Conservation (phyloP, 2,329 filamentous ascomycete genomes). For the Neofusicoccum laricinum region DNA sequence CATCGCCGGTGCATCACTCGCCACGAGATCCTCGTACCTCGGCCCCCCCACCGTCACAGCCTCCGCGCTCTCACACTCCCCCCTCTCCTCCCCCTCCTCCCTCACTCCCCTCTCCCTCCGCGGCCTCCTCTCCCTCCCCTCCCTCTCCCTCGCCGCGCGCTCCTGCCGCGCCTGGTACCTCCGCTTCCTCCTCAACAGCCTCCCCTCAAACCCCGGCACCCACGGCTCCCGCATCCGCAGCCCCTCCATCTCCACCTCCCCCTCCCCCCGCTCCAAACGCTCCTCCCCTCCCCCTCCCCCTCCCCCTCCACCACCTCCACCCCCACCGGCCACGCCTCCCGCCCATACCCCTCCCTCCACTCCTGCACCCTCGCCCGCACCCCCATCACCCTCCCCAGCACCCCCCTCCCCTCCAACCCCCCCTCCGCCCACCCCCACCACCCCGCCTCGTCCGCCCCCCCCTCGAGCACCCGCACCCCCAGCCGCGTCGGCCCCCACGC, state of each 20-base stretch:
- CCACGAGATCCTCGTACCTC: neutral
- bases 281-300: neutral
- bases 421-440: neutral
- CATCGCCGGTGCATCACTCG: neutral
- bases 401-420: neutral
- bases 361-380: neutral
- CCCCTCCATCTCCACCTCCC: neutral
- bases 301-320: neutral
- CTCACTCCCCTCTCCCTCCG: neutral
- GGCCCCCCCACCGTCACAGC: neutral
- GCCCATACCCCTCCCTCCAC: no score
- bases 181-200: neutral
- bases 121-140: neutral
- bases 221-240: neutral
- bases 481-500: neutral
- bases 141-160: no score
- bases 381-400: neutral
- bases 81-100: neutral
- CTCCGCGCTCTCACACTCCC: neutral
- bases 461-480: neutral
- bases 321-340: neutral
- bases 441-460: neutral
- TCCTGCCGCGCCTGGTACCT: neutral
- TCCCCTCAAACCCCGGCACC: neutral
- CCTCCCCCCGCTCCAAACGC: neutral